Base-by-base conservation (phyloP, 495 filamentous ascomycete species). In the Penicillium simplicissimum region DNA sequence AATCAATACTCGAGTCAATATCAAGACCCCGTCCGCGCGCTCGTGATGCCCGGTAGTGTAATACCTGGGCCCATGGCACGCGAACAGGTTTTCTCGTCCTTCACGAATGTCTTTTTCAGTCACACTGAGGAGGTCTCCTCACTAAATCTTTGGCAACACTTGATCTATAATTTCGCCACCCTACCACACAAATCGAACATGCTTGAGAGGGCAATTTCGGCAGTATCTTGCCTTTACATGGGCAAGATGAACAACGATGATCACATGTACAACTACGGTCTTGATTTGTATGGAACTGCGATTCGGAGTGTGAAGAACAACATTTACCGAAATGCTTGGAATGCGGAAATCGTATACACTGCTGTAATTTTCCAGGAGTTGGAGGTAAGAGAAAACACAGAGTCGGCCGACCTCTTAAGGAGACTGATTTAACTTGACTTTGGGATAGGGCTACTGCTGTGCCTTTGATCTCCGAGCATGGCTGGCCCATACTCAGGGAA, bases 231-330 rank as follows among this genome's bases (percentile, higher is more conserved):
- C 34, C 57, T 63, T 13, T 63, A 42, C 28, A 14, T 58, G 19
- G 55, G 60, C 31, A 63, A 47, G 36, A 36, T 28, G 21, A 63
- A 49, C 3, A 31, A 47, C 3, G 55, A 58, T 40, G 52, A 58
- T 38, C 49, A 35, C 35, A 35, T 63, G 55, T 57, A 42, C 21
- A 21, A 49, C 23, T 49, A 63, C 47, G 60, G 60, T 6, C 60
- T 63, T 15, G 49, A 58, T n/a, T 43, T 63, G 45, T 63, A 63
- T 36, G 57, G 57, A 13, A 37, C 55, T 58, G 60, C 60, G 8
- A 58, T 63, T 9, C 51, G 34, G 14, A 53, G 34, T 23, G 51
- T 53, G 28, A 53, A 53, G 33, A 53, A 48, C 31, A 48, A 17
- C 42, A 49, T 48, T 28, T 63, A 21, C 54, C 60, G 60, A 33